Conservation (phyloP, 106 monocot genomes). For the Dendrobium officinale region DNA sequence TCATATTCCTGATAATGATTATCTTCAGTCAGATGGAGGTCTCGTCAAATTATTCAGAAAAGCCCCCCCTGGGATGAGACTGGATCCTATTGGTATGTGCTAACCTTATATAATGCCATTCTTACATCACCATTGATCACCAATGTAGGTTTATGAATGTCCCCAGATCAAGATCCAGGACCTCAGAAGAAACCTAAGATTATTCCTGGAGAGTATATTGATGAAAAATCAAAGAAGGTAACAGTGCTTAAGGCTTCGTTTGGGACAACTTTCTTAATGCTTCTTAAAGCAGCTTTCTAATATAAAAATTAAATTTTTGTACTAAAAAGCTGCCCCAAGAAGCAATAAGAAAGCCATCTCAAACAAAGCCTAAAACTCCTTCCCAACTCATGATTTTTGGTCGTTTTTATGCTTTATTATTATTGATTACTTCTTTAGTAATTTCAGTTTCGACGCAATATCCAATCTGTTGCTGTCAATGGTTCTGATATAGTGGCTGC, state of each 20-base stretch:
- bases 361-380: not conserved
- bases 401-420: not conserved
- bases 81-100: slow-evolving; percentile 42
- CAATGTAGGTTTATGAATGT: slow-evolving; percentile 4
- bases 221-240: slow-evolving; percentile 93
- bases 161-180: slow-evolving; percentile 36
- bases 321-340: no score
- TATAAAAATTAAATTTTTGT: no score
- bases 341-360: no score
- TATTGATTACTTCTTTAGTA: slow-evolving; percentile 9
- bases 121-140: not conserved
- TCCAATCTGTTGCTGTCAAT: slow-evolving; percentile 49
- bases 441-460: slow-evolving; percentile 57
- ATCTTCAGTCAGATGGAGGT: slow-evolving; percentile 24
- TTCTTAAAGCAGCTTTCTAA: no score
- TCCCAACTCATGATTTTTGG: not conserved
- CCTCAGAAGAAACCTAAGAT: slow-evolving; percentile 66
- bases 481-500: slow-evolving; percentile 44
- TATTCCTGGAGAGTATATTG: slow-evolving; percentile 61
- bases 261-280: no score
- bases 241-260: not conserved
- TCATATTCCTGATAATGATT: slow-evolving; percentile 6
- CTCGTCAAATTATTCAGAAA: slow-evolving; percentile 61
- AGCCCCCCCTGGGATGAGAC: slow-evolving; percentile 61
- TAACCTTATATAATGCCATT: not conserved